Evolutionary conservation across 257 asterid genomes (phyloP), one percentile per base, ranked within the genome.

Genomic region (Misopates orontium): DNA sequence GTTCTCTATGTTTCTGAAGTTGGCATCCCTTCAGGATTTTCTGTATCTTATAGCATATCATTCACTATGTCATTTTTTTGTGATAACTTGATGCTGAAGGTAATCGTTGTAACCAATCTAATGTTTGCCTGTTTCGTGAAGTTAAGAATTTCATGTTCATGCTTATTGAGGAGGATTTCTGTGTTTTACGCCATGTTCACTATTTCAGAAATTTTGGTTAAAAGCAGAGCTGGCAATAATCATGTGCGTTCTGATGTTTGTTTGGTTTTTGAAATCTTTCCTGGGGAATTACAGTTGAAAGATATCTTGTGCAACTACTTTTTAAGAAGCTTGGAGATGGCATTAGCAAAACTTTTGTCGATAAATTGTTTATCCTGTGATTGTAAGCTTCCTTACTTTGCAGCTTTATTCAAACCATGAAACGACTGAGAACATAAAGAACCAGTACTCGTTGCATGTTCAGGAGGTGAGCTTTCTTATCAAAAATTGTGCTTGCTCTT

Each of bases 341-440:
- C 48, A 28, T 44, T 56, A 22, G 42, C 23, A 17, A 65, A 56
- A 52, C 24, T 61, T 15, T 55, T 42, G 55, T 68, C 48, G 64
- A 58, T 14, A 21, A 41, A 44, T 72, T 49, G 22, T 22, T 12
- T 62, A 14, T 52, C 13, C 31, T 61, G 4, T 57, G 42, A 63
- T 62, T 55, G 36, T 57, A 36, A 71, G 69, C 31, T 39, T 16
- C 22, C 10, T 32, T 42, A 13, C 64, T 75, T 61, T 81, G 80
- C 92, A 91, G 98, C 83, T 91, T 60, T 87, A 89, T 61, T 96
- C 98, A 32, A 68, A 66, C 62, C 79, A 62, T 60, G 98, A 91
- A 79, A 91, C 87, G 75, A 91, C 89, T 72, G 98, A 91, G 76
- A 89, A 91, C 73, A 91, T 91, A 74, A 91, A 89, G 77, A 96